phyloP scores from a whole-genome alignment of 306 rosid species.

The Notholithocarpus densiflorus region DNA sequence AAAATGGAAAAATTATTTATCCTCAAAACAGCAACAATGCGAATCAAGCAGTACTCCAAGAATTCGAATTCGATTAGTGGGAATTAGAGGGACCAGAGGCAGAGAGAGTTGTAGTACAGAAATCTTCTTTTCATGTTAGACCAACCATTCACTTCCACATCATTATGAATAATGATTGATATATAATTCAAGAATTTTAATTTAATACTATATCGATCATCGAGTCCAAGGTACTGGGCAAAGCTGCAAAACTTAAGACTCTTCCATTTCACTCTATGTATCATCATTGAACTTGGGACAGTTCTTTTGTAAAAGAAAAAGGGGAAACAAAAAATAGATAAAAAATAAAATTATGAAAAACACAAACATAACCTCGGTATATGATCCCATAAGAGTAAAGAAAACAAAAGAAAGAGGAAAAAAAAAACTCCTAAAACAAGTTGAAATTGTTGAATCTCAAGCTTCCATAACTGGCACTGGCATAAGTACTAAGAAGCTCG shows the following conservation, averaged over 20 bases:
- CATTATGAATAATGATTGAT: no score
- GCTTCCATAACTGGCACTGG: conserved; percentile 41
- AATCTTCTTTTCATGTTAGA: neutral
- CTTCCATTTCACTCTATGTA: conserved; percentile 9
- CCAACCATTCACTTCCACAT: neutral
- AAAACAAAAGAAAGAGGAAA: neutral
- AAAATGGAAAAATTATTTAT: no score
- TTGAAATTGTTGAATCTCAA: conserved; percentile 56
- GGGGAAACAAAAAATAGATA: neutral
- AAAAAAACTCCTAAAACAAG: conserved; percentile 46
- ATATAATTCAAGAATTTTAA: neutral
- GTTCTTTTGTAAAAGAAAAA: conserved; percentile 17
- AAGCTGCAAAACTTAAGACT: conserved; percentile 12
- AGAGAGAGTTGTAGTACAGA: neutral
- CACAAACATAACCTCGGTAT: neutral
- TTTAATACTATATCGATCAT: neutral
- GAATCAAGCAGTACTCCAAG: neutral
- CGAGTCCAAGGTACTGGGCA: neutral
- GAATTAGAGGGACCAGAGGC: neutral
- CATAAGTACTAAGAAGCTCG: conserved; percentile 70
- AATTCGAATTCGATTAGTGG: neutral
- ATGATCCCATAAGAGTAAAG: neutral
- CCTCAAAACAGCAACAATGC: neutral
- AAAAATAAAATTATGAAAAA: neutral
- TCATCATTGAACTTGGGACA: conserved; percentile 16